Conservation (phyloP, 345 rosid species). For the Bruguiera parviflora region DNA sequence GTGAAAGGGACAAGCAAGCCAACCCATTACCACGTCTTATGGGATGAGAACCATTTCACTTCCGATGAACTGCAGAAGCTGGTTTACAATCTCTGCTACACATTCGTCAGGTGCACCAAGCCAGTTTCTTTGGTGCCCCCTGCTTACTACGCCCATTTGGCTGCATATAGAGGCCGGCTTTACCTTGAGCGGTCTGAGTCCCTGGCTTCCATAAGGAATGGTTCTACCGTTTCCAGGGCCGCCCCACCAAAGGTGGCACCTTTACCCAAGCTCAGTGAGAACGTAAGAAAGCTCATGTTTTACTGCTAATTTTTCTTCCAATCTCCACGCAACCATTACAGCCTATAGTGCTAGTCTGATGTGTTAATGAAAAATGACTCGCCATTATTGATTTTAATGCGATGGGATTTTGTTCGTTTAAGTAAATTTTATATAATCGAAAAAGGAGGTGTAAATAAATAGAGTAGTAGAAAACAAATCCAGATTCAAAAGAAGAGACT, state of each 20-base stretch:
- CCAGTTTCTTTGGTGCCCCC: slow-evolving; percentile 95
- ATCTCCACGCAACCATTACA: not conserved
- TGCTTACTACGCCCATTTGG: slow-evolving; percentile 90
- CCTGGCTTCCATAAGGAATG: slow-evolving; percentile 30
- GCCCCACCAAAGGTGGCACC: slow-evolving; percentile 82
- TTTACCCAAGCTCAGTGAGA: slow-evolving; percentile 75
- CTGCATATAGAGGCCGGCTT: slow-evolving; percentile 89
- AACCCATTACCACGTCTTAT: slow-evolving; percentile 75
- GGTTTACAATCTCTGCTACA: slow-evolving; percentile 79
- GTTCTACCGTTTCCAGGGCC: slow-evolving; percentile 50
- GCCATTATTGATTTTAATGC: too few relatives aligned
- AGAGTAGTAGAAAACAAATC: too few relatives aligned
- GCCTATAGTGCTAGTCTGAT: too few relatives aligned
- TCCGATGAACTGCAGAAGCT: slow-evolving; percentile 89
- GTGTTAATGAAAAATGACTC: too few relatives aligned
- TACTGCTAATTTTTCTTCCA: slow-evolving; percentile 53
- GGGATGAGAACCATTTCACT: slow-evolving; percentile 87
- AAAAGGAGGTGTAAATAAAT: too few relatives aligned
- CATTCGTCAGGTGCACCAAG: slow-evolving; percentile 89
- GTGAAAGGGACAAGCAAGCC: slow-evolving; percentile 95
- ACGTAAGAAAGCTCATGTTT: slow-evolving; percentile 86
- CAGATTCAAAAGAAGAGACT: too few relatives aligned
- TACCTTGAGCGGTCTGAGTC: slow-evolving; percentile 76
- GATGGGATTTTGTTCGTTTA: too few relatives aligned
- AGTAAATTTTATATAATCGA: too few relatives aligned